Evolutionary conservation across 2,329 filamentous ascomycete species (phyloP).

Genomic region (Lasiodiplodia sp.): DNA sequence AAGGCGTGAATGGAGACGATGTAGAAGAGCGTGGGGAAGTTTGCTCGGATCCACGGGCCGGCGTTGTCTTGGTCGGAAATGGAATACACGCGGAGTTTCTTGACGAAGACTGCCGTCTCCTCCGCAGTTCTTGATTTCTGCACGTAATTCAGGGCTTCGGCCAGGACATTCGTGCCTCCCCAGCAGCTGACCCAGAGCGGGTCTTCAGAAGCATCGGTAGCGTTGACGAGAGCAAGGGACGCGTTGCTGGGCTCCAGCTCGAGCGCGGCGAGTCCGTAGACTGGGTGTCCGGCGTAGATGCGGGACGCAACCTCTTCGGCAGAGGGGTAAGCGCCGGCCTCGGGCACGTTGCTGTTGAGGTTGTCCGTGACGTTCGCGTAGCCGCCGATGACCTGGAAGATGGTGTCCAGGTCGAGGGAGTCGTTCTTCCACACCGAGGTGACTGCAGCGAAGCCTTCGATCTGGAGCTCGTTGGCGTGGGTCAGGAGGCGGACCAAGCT

Average conservation of each 20-base stretch:
- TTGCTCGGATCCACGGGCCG: constrained; percentile 56
- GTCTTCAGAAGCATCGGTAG: constrained; percentile 40
- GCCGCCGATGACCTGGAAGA: constrained; percentile 38
- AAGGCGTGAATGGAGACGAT: constrained; percentile 58
- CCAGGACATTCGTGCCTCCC: constrained; percentile 62
- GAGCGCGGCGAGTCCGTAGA: constrained; percentile 47
- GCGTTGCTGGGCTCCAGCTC: constrained; percentile 31
- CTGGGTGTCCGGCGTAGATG: constrained; percentile 43
- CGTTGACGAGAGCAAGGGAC: constrained; percentile 36
- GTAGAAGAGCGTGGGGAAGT: constrained; percentile 58
- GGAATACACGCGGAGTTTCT: constrained; percentile 56
- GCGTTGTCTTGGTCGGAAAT: constrained; percentile 63
- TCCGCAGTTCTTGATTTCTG: constrained; percentile 35
- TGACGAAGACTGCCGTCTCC: constrained; percentile 39
- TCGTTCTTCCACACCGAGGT: constrained; percentile 34
- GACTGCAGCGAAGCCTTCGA: constrained; percentile 34
- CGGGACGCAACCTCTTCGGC: constrained; percentile 32
- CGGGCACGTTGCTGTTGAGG: constrained; percentile 50
- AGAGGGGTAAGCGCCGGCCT: constrained; percentile 35
- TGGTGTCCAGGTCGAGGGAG: constrained; percentile 32
- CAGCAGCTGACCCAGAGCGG: constrained; percentile 59
- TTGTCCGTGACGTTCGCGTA: constrained; percentile 50
- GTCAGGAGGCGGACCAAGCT: constrained; percentile 34
- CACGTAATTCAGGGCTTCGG: constrained; percentile 54
- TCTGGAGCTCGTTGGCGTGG: constrained; percentile 35